Evolutionary conservation across 1,284 basidiomycete genomes (phyloP).

Genomic region (Microbotryum saponariae): DNA sequence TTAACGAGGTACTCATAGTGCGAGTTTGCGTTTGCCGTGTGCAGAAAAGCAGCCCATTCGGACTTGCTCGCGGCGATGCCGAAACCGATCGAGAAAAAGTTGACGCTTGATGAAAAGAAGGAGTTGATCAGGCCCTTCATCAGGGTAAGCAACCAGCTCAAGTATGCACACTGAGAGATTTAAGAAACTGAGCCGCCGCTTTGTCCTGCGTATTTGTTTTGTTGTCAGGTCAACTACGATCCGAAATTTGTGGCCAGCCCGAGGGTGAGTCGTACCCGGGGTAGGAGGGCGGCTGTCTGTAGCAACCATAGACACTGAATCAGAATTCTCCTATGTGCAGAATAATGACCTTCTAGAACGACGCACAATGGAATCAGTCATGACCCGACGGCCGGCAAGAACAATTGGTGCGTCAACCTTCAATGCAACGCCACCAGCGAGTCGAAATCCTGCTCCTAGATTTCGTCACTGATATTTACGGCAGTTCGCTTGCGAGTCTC

Average conservation of each 20-base stretch:
- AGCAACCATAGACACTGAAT: neutral
- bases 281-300: no score
- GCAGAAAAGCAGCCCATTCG: constrained; percentile 27
- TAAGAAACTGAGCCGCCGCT: neutral
- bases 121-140: constrained; percentile 25
- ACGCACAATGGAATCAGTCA: constrained; percentile 8
- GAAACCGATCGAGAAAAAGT: neutral
- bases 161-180: neutral
- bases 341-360: constrained; percentile 12
- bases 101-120: constrained; percentile 21
- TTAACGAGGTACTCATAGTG: neutral
- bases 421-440: no score
- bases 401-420: constrained; percentile 10
- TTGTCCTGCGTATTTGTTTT: neutral
- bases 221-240: constrained; percentile 15
- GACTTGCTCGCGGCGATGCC: constrained; percentile 28
- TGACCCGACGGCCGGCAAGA: constrained; percentile 9
- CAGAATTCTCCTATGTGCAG: neutral
- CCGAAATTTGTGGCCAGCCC: constrained; percentile 12
- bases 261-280: neutral
- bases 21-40: neutral
- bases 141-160: constrained; percentile 5
- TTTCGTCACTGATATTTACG: neutral
- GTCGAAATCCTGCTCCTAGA: no score
- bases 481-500: neutral